phyloP scores from a whole-genome alignment of 495 filamentous ascomycete genomes.

The Penicilliopsis zonata region DNA sequence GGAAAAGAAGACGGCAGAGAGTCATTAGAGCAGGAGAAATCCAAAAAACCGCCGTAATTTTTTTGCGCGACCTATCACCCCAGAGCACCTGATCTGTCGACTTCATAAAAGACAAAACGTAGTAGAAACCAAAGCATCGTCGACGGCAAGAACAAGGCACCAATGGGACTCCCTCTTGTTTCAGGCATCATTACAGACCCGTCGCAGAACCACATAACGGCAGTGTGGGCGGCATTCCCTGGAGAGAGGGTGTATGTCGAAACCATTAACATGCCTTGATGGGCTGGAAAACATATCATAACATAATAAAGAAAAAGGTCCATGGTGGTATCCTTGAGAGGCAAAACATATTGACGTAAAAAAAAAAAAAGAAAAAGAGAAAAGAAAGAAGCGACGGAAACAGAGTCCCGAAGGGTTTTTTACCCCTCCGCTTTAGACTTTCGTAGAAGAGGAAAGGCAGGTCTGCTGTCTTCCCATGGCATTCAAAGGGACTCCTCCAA shows the following conservation, averaged over 20 bases:
- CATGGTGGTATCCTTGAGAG: slow-evolving; percentile 1
- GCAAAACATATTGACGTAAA: not conserved
- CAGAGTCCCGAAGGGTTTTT: too few relatives aligned
- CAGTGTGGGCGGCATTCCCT: slow-evolving; percentile 9
- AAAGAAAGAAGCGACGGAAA: too few relatives aligned
- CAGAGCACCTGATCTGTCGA: slow-evolving; percentile 12
- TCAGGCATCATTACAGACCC: slow-evolving; percentile 4
- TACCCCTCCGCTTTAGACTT: too few relatives aligned
- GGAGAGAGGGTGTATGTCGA: too few relatives aligned
- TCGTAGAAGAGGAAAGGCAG: too few relatives aligned
- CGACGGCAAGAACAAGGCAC: slow-evolving; percentile 4
- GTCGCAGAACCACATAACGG: slow-evolving; percentile 6
- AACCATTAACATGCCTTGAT: too few relatives aligned
- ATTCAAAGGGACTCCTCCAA: too few relatives aligned
- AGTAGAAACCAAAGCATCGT: slow-evolving; percentile 1
- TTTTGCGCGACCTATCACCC: slow-evolving; percentile 6
- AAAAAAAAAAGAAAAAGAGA: not conserved
- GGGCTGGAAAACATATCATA: not conserved
- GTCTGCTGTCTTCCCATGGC: too few relatives aligned
- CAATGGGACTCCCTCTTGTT: slow-evolving; percentile 5
- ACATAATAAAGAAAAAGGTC: too few relatives aligned
- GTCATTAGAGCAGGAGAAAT: not conserved
- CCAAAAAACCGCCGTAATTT: not conserved
- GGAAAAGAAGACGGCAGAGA: slow-evolving; percentile 6
- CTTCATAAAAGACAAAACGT: slow-evolving; percentile 15